These are phyloP conservation scores for Akanthomyces uredinophilus DNA, from an alignment of 2,329 filamentous ascomycete species.

Conservation along the genomic window DNA sequence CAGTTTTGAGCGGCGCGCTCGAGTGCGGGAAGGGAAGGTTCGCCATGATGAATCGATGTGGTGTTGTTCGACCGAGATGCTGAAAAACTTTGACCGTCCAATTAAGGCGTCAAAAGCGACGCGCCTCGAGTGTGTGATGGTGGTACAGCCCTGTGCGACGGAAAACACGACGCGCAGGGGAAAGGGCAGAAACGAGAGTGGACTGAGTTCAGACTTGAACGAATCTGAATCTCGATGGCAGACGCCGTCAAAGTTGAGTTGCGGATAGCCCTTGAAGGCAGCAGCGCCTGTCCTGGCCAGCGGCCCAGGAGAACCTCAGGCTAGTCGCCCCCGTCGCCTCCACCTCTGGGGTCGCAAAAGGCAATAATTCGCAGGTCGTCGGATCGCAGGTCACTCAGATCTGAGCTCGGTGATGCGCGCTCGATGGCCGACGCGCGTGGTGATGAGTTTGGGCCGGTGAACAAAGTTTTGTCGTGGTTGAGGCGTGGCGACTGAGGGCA, in stretches of 20 bases:
- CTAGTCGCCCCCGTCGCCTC: constrained; percentile 42
- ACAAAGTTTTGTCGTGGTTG: constrained; percentile 41
- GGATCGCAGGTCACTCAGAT: constrained; percentile 27
- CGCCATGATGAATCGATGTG: constrained; percentile 62
- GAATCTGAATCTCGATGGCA: constrained; percentile 20
- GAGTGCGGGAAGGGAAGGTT: constrained; percentile 88
- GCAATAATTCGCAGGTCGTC: constrained; percentile 33
- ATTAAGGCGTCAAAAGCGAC: constrained; percentile 17
- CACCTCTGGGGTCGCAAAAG: constrained; percentile 34
- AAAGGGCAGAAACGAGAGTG: constrained; percentile 19
- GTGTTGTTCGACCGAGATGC: constrained; percentile 7
- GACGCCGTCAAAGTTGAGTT: constrained; percentile 26
- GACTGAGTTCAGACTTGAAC: constrained; percentile 16
- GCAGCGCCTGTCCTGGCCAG: constrained; percentile 40
- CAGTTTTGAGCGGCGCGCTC: constrained; percentile 91
- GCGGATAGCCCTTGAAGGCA: constrained; percentile 36
- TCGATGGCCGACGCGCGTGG: constrained; percentile 50
- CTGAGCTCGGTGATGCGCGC: constrained; percentile 29
- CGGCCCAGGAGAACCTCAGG: constrained; percentile 44
- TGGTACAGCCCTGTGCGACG: neutral
- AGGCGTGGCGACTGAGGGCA: constrained; percentile 34
- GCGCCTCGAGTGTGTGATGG: constrained; percentile 12
- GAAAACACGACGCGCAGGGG: neutral
- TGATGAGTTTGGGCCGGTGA: constrained; percentile 36
- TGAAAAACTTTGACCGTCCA: constrained; percentile 17